These are phyloP conservation scores for Cardiospermum halicacabum DNA, from an alignment of 345 rosid species.

Conservation along the genomic window DNA sequence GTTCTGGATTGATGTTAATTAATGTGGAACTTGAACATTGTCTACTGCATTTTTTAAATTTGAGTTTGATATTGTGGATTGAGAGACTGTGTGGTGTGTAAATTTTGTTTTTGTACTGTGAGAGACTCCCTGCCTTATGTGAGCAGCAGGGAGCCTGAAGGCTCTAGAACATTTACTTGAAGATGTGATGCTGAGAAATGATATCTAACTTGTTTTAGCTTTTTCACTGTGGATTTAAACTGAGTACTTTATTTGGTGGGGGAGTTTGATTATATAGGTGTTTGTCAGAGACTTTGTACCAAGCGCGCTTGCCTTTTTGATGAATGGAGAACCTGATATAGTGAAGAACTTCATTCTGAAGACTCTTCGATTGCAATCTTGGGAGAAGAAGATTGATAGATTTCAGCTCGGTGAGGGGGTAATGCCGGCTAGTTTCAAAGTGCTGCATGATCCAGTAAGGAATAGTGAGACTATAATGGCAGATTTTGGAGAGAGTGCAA, in stretches of 20 bases:
- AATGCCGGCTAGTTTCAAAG: conserved; percentile 98
- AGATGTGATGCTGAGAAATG: too few relatives aligned
- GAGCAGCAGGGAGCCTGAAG: too few relatives aligned
- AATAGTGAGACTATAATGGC: conserved; percentile 77
- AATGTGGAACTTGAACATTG: too few relatives aligned
- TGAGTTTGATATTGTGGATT: too few relatives aligned
- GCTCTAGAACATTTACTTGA: too few relatives aligned
- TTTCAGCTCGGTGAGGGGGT: conserved; percentile 98
- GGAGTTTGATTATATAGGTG: conserved; percentile 41
- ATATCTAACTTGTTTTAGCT: too few relatives aligned
- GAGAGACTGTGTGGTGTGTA: too few relatives aligned
- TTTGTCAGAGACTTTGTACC: conserved; percentile 95
- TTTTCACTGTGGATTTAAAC: too few relatives aligned
- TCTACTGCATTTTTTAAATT: too few relatives aligned
- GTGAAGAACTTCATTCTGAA: conserved; percentile 84
- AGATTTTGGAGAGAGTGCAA: conserved; percentile 97
- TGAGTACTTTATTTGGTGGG: not conserved
- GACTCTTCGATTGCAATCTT: conserved; percentile 91
- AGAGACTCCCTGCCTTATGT: too few relatives aligned
- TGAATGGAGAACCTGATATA: conserved; percentile 82
- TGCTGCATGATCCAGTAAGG: conserved; percentile 83
- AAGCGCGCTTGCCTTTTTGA: conserved; percentile 82
- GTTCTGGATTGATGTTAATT: too few relatives aligned
- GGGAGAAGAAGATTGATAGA: conserved; percentile 97
- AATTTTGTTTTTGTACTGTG: too few relatives aligned